A percentile compares a stretch with the other conserved stretches of the same genome.
Conservation (phyloP, 2,329 filamentous ascomycete genomes). For the Zasmidium angulare region DNA sequence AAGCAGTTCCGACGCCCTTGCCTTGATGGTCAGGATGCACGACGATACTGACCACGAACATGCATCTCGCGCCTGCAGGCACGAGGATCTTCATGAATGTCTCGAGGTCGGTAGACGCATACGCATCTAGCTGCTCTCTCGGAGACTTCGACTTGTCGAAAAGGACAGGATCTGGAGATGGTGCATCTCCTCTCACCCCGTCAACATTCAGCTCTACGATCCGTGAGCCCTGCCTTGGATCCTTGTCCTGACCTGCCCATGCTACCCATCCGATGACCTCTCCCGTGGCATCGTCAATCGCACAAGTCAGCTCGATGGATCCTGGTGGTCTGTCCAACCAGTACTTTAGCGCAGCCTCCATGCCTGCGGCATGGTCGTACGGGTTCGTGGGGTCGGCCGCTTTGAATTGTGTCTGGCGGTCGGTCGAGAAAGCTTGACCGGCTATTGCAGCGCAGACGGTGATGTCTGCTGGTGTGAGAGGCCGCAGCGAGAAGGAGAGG, state of each 20-base stretch:
- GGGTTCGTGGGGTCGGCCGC: neutral
- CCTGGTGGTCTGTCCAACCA: constrained; percentile 1
- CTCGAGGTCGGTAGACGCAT: neutral
- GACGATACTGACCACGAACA: constrained; percentile 3
- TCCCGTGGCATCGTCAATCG: neutral
- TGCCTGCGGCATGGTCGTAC: constrained; percentile 3
- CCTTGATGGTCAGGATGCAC: constrained; percentile 5
- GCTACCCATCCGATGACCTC: constrained; percentile 3
- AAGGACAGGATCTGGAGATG: neutral
- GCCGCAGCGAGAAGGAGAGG: neutral
- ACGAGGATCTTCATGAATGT: constrained; percentile 3
- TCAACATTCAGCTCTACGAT: neutral
- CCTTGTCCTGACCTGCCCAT: neutral
- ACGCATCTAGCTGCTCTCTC: neutral
- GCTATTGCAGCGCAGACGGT: neutral
- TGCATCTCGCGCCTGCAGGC: constrained; percentile 1
- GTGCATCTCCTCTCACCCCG: neutral
- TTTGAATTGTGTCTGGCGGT: constrained; percentile 8
- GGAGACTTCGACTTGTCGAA: neutral
- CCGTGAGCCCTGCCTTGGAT: neutral
- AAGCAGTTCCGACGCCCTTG: neutral
- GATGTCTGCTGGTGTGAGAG: neutral
- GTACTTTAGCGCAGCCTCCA: neutral
- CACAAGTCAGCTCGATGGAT: neutral
- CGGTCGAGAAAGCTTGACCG: constrained; percentile 2